Percentiles rank a stretch among this genome's conserved stretches.
These are phyloP conservation scores for Clitoria ternatea DNA, from an alignment of 306 rosid genomes.

Conservation along the genomic window DNA sequence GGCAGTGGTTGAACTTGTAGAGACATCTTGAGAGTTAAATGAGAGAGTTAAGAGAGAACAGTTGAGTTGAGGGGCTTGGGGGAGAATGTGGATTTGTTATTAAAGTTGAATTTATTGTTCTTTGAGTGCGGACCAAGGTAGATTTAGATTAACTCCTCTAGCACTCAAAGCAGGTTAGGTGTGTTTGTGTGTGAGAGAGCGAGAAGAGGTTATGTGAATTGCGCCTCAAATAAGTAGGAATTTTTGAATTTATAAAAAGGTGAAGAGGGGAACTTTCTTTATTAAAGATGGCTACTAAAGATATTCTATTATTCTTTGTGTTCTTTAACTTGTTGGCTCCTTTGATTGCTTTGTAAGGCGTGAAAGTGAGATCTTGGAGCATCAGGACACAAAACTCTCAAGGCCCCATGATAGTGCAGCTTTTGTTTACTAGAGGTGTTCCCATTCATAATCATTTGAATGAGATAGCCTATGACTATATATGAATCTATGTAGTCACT, in stretches of 20 bases:
- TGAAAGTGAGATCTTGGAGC: slow-evolving; percentile 68
- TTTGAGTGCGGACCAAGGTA: slow-evolving; percentile 60
- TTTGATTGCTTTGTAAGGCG: slow-evolving; percentile 60
- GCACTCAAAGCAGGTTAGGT: slow-evolving; percentile 43
- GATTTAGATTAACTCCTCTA: slow-evolving; percentile 27
- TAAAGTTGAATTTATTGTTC: slow-evolving; percentile 39
- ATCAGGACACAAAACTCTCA: slow-evolving; percentile 30
- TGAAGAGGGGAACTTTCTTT: slow-evolving; percentile 52
- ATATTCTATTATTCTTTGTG: slow-evolving; percentile 48
- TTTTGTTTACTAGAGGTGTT: slow-evolving; percentile 33
- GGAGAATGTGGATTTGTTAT: slow-evolving; percentile 21
- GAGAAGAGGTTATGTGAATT: slow-evolving; percentile 36
- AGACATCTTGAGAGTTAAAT: slow-evolving; percentile 38
- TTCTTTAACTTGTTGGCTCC: slow-evolving; percentile 38
- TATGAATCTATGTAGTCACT: neutral
- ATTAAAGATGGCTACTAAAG: slow-evolving; percentile 53
- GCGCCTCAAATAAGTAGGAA: slow-evolving; percentile 25
- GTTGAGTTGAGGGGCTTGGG: slow-evolving; percentile 1
- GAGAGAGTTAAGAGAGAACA: neutral
- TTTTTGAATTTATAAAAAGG: slow-evolving; percentile 40
- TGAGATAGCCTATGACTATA: neutral
- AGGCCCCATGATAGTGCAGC: slow-evolving; percentile 47
- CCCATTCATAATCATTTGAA: slow-evolving; percentile 32
- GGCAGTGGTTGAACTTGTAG: slow-evolving; percentile 41
- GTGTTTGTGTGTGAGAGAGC: too few species aligned